Evolutionary conservation across 129 eudicot species (phyloP).

Genomic region (Chrysanthemum seticuspe): DNA sequence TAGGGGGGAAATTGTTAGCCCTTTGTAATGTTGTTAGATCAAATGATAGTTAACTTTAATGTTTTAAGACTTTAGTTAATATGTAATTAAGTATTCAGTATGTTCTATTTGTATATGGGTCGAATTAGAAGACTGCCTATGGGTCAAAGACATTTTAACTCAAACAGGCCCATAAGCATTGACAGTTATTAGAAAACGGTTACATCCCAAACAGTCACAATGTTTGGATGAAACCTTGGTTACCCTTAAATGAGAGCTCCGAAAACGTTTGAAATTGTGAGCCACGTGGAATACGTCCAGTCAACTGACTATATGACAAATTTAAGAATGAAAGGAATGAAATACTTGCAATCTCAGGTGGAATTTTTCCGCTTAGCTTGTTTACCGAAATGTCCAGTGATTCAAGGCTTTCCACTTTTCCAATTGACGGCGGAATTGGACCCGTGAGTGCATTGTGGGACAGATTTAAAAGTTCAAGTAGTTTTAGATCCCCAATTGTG

Average conservation of each 20-base stretch:
- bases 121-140: no score
- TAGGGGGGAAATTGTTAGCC: no score
- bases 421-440: slow-evolving; percentile 24
- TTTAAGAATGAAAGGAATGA: neutral
- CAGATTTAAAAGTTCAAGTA: slow-evolving; percentile 28
- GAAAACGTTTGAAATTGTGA: neutral
- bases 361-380: neutral
- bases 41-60: no score
- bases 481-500: slow-evolving; percentile 26
- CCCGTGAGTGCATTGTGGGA: slow-evolving; percentile 36
- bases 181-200: no score
- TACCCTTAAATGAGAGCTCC: neutral
- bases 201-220: no score
- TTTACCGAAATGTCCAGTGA: neutral
- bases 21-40: no score
- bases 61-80: no score
- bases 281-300: neutral
- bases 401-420: neutral
- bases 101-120: no score
- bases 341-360: neutral
- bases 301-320: neutral
- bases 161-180: no score
- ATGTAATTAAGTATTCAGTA: no score
- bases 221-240: no score
- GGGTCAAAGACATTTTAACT: no score